Conservation (phyloP, 805 yeast genomes). For the Wickerhamomyces chambardii region DNA sequence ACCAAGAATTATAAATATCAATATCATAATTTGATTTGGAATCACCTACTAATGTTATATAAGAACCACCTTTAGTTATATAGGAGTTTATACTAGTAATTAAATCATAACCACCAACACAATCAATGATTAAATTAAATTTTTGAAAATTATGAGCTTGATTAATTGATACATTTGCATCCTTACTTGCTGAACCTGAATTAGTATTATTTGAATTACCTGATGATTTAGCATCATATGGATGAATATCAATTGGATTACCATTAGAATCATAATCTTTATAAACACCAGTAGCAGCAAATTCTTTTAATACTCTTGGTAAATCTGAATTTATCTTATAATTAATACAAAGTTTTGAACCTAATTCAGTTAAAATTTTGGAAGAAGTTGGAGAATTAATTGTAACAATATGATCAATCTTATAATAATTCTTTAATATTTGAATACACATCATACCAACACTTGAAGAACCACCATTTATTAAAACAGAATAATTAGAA, state of each 20-base stretch:
- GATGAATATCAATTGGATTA: slow-evolving; percentile 13
- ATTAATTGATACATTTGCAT: no score
- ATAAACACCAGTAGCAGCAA: slow-evolving; percentile 21
- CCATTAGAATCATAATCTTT: slow-evolving; percentile 20
- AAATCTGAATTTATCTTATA: slow-evolving; percentile 25
- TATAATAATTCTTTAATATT: slow-evolving; percentile 40
- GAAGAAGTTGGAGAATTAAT: slow-evolving; percentile 49
- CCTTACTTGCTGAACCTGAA: no score
- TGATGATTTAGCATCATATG: slow-evolving; percentile 8
- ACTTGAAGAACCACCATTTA: slow-evolving; percentile 74
- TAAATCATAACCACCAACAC: slow-evolving; percentile 58
- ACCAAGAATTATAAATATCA: slow-evolving; percentile 26
- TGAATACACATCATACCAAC: slow-evolving; percentile 60
- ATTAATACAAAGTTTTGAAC: slow-evolving; percentile 46
- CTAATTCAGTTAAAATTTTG: slow-evolving; percentile 31
- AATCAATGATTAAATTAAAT: slow-evolving; percentile 62
- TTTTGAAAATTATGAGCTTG: no score
- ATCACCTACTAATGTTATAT: slow-evolving; percentile 60
- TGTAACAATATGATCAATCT: slow-evolving; percentile 43
- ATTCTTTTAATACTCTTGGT: slow-evolving; percentile 9
- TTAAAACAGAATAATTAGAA: slow-evolving; percentile 32
- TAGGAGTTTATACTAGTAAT: slow-evolving; percentile 15
- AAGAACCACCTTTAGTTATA: slow-evolving; percentile 35
- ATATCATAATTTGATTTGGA: slow-evolving; percentile 28
- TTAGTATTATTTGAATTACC: no score